phyloP scores from a whole-genome alignment of 345 rosid genomes.

The Carallia brachiata region DNA sequence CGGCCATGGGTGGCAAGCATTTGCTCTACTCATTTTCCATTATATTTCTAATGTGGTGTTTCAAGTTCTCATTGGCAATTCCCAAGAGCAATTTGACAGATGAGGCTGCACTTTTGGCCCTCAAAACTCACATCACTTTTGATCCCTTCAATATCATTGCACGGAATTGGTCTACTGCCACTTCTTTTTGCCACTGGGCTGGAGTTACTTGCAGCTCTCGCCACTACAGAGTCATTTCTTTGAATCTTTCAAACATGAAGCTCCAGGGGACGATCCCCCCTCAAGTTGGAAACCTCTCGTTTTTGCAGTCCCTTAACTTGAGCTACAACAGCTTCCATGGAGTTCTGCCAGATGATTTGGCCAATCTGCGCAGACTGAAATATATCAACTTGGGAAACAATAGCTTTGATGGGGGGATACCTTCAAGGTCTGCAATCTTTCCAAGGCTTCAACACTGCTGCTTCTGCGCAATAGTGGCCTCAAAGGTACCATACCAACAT shows the following conservation, averaged over 20 bases:
- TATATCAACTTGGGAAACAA: not conserved
- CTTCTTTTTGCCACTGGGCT: conserved; percentile 13
- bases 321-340: conserved; percentile 18
- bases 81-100: not conserved
- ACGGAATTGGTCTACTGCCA: conserved; percentile 9
- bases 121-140: conserved; percentile 7
- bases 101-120: conserved; percentile 4
- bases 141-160: not conserved
- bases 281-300: conserved; percentile 24
- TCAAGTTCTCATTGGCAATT: not conserved
- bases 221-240: conserved; percentile 12
- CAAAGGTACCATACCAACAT: too few relatives aligned
- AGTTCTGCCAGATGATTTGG: conserved; percentile 14
- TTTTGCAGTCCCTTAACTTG: not conserved
- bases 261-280: conserved; percentile 18
- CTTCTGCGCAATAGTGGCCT: not conserved
- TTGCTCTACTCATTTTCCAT: too few relatives aligned
- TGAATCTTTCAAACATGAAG: conserved; percentile 9
- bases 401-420: conserved; percentile 4
- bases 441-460: conserved; percentile 6
- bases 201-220: conserved; percentile 10
- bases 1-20: too few relatives aligned
- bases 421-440: conserved; percentile 7
- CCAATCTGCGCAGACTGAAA: conserved; percentile 11
- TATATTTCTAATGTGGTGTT: not conserved